phyloP scores from a whole-genome alignment of 2,329 filamentous ascomycete species.

The Aspergillus sp. region DNA sequence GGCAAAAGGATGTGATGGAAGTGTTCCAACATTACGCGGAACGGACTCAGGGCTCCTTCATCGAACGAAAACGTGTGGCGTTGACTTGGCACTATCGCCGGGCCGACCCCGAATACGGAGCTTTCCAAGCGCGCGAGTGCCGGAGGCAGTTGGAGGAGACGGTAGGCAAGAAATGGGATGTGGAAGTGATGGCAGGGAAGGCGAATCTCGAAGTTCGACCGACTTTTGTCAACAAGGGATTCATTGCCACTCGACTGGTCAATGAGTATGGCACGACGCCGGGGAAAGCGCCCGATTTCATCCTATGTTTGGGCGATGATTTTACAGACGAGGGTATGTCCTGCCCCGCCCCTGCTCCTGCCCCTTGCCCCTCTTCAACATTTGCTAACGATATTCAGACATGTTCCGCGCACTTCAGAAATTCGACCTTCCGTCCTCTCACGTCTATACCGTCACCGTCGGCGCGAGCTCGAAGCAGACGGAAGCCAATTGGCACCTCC shows the following conservation, averaged over 20 bases:
- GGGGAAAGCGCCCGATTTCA: constrained; percentile 64
- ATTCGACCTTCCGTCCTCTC: constrained; percentile 50
- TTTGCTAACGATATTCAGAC: constrained; percentile 37
- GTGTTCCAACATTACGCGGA: constrained; percentile 86
- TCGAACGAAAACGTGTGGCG: constrained; percentile 88
- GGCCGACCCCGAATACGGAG: constrained; percentile 76
- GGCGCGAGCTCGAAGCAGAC: constrained; percentile 89
- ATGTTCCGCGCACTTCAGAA: constrained; percentile 73
- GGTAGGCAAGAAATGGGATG: constrained; percentile 71
- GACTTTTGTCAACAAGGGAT: constrained; percentile 95
- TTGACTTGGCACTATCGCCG: constrained; percentile 96
- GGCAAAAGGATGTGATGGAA: constrained; percentile 77
- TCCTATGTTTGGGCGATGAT: constrained; percentile 87
- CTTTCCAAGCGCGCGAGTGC: constrained; percentile 71
- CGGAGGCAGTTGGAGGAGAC: constrained; percentile 71
- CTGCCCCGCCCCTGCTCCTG: constrained; percentile 5
- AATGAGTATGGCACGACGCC: constrained; percentile 54
- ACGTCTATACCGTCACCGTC: constrained; percentile 85
- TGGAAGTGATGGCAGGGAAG: constrained; percentile 95
- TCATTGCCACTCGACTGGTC: constrained; percentile 80
- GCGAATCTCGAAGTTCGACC: constrained; percentile 96
- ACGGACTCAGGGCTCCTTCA: constrained; percentile 77
- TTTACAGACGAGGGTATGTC: constrained; percentile 86
- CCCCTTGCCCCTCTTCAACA: neutral
- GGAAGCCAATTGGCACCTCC: constrained; percentile 77